Evolutionary conservation across 192 early-diverging fungal genomes (phyloP).

Genomic region (Gamsiella multidivaricata): DNA sequence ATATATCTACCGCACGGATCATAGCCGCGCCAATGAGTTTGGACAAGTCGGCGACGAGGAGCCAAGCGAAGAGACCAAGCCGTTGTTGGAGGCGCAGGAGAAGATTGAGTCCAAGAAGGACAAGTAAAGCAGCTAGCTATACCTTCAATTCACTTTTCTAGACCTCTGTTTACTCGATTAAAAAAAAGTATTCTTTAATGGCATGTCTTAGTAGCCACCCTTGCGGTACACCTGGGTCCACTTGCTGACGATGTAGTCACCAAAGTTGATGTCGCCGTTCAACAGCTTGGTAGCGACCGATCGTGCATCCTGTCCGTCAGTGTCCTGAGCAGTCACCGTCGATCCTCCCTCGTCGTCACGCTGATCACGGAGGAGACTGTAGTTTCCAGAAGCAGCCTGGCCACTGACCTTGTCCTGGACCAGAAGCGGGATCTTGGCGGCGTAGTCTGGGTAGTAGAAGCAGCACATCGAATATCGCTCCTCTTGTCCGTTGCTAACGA

Average conservation of each 20-base stretch:
- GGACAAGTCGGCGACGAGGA: constrained; percentile 73
- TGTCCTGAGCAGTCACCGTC: not conserved
- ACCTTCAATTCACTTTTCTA: no score
- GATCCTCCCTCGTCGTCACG: constrained; percentile 31
- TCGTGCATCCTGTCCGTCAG: constrained; percentile 10
- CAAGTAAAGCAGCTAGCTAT: constrained; percentile 46
- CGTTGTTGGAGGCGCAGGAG: constrained; percentile 10
- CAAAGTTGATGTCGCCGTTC: constrained; percentile 52
- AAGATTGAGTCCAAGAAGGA: constrained; percentile 50
- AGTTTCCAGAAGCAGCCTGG: constrained; percentile 40
- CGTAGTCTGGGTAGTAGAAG: constrained; percentile 72
- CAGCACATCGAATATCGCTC: constrained; percentile 67
- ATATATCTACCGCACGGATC: constrained; percentile 85
- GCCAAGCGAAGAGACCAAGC: constrained; percentile 31
- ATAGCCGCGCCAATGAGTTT: constrained; percentile 89
- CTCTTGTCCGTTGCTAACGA: constrained; percentile 56
- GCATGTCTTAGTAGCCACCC: constrained; percentile 11
- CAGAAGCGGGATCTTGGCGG: constrained; percentile 57
- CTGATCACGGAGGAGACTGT: constrained; percentile 44
- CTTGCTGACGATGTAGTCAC: constrained; percentile 53
- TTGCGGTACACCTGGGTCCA: constrained; percentile 54
- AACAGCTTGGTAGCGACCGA: constrained; percentile 33
- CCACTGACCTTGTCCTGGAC: constrained; percentile 37
- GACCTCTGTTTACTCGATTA: no score
- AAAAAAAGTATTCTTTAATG: no score